Evolutionary conservation across 1,284 basidiomycete genomes (phyloP).

Genomic region (Melanopsichium pennsylvanicum): DNA sequence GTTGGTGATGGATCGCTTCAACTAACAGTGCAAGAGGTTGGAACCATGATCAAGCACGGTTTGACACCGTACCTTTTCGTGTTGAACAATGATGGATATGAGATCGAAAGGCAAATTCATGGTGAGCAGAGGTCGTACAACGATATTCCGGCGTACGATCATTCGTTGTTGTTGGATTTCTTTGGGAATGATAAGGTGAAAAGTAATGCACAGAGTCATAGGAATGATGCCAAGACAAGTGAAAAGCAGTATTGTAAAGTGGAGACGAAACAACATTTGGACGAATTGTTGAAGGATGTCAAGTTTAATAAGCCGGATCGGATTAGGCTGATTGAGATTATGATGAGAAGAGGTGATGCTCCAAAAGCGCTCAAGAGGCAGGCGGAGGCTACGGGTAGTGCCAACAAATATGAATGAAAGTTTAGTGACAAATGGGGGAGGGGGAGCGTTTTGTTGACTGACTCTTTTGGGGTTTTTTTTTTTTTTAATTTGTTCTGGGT

Average conservation of each 20-base stretch:
- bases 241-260: conserved; percentile 74
- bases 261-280: conserved; percentile 73
- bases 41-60: conserved; percentile 76
- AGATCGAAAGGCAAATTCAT: conserved; percentile 81
- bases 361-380: conserved; percentile 73
- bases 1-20: conserved; percentile 74
- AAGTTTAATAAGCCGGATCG: conserved; percentile 73
- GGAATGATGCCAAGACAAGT: conserved; percentile 69
- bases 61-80: conserved; percentile 83
- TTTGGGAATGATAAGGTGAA: conserved; percentile 25
- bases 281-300: conserved; percentile 72
- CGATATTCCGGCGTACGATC: conserved; percentile 50
- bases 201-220: conserved; percentile 41
- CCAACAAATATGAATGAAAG: conserved; percentile 40
- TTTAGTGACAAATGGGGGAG: too few relatives aligned
- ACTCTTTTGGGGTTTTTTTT: too few relatives aligned
- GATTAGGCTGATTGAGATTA: conserved; percentile 80
- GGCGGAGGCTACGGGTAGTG: conserved; percentile 67
- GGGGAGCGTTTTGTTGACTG: too few relatives aligned
- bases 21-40: conserved; percentile 71
- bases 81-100: conserved; percentile 81
- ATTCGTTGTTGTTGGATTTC: conserved; percentile 50
- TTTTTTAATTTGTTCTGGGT: too few relatives aligned
- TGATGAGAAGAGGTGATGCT: conserved; percentile 78
- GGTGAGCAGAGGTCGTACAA: conserved; percentile 70